Conservation (phyloP, 306 rosid genomes). For the Vachellia pachyceras region DNA sequence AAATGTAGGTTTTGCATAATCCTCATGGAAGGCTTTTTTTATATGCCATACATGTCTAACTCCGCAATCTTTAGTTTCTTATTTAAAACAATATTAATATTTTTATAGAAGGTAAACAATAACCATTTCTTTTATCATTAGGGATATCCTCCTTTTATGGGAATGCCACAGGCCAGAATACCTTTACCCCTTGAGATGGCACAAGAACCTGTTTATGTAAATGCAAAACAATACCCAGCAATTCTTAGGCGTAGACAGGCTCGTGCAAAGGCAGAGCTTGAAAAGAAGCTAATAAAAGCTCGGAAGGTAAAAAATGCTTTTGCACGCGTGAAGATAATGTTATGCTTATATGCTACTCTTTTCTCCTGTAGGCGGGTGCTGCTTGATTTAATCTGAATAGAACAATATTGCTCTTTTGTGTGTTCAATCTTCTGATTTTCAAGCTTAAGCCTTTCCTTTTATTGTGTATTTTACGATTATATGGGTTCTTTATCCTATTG, state of each 20-base stretch:
- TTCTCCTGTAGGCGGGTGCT: not conserved
- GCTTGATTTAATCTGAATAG: constrained; percentile 13
- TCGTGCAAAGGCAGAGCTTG: constrained; percentile 97
- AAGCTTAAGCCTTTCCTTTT: not conserved
- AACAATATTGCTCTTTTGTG: not conserved
- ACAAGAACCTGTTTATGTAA: constrained; percentile 97
- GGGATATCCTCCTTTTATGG: constrained; percentile 88
- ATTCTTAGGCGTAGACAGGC: constrained; percentile 96
- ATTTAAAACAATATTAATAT: constrained; percentile 19
- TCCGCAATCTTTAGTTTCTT: not conserved
- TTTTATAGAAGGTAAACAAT: constrained; percentile 9
- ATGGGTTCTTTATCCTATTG: not conserved
- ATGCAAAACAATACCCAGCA: constrained; percentile 97
- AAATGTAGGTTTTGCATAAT: constrained; percentile 15
- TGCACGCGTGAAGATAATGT: not conserved
- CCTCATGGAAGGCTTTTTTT: constrained; percentile 17
- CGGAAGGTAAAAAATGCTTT: constrained; percentile 76
- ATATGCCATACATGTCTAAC: constrained; percentile 2
- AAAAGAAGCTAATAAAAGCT: constrained; percentile 81
- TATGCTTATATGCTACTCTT: not conserved
- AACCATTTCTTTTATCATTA: constrained; percentile 41
- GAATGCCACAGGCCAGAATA: constrained; percentile 95
- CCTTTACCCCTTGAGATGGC: constrained; percentile 96
- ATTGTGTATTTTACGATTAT: not conserved
- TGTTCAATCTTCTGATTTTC: not conserved